These are phyloP conservation scores for Podospora conica DNA, from an alignment of 495 filamentous ascomycete genomes.

Conservation along the genomic window DNA sequence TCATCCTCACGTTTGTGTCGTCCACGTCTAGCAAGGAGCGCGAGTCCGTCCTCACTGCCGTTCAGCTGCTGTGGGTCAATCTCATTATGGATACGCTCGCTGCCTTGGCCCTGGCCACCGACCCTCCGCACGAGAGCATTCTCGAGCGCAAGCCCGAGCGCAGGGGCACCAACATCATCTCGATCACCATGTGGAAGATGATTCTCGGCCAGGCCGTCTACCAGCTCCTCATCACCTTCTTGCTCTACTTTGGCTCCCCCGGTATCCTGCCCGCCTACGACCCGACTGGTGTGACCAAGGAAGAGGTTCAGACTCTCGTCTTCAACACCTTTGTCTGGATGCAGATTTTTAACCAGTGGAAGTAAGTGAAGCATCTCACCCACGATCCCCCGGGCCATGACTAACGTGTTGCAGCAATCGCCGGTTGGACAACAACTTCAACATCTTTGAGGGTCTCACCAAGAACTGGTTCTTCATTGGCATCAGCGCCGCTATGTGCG, in stretches of 20 bases:
- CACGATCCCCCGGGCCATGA: not conserved
- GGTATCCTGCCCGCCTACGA: constrained; percentile 51
- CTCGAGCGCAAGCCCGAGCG: constrained; percentile 76
- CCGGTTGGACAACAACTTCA: constrained; percentile 80
- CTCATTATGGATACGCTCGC: constrained; percentile 93
- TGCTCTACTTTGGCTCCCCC: constrained; percentile 67
- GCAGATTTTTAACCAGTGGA: constrained; percentile 95
- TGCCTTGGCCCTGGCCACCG: constrained; percentile 78
- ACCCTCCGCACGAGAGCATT: constrained; percentile 72
- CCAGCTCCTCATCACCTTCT: constrained; percentile 70
- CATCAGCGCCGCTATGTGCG: constrained; percentile 78
- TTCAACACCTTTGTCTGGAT: constrained; percentile 97
- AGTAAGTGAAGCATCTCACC: constrained; percentile 46
- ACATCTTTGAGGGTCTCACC: constrained; percentile 77
- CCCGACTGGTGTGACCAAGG: constrained; percentile 26
- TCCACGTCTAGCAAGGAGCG: constrained; percentile 63
- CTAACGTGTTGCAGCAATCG: constrained; percentile 55
- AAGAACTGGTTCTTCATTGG: constrained; percentile 75
- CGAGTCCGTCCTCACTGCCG: constrained; percentile 70
- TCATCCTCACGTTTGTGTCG: constrained; percentile 74
- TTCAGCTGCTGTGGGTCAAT: constrained; percentile 88
- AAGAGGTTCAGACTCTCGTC: constrained; percentile 63
- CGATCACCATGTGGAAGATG: constrained; percentile 93
- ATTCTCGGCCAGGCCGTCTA: constrained; percentile 81
- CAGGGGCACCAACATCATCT: constrained; percentile 71